These are phyloP conservation scores for Beauveria brongniartii DNA, from an alignment of 2,329 filamentous ascomycete genomes.

Conservation along the genomic window DNA sequence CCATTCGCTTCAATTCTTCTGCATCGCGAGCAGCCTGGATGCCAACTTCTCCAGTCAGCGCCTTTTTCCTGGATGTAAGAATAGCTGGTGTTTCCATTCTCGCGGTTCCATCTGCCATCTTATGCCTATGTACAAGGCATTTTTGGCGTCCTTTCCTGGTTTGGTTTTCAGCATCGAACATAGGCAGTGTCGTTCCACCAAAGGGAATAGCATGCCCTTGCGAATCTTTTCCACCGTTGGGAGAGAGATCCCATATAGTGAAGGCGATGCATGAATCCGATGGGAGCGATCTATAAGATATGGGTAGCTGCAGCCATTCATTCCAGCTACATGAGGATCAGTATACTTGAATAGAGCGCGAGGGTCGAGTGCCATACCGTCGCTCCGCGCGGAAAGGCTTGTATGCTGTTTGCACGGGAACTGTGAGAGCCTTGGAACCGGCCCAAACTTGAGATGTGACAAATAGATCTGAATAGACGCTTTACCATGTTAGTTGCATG, in stretches of 20 bases:
- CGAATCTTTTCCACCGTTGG: conserved; percentile 60
- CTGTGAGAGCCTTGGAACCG: conserved; percentile 87
- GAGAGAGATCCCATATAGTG: conserved; percentile 90
- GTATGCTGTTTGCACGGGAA: conserved; percentile 87
- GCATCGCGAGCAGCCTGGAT: conserved; percentile 57
- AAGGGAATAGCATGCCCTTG: conserved; percentile 80
- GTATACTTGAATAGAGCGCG: background rate
- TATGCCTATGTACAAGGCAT: conserved; percentile 75
- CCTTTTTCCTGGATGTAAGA: conserved; percentile 46
- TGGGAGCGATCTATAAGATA: conserved; percentile 76
- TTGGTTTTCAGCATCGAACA: conserved; percentile 93
- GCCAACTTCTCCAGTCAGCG: conserved; percentile 40
- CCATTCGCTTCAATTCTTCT: conserved; percentile 83
- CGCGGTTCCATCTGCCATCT: conserved; percentile 76
- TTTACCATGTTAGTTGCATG: conserved; percentile 25
- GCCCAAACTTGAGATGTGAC: conserved; percentile 92
- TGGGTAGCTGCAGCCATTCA: conserved; percentile 86
- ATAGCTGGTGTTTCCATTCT: conserved; percentile 68
- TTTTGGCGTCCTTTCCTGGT: conserved; percentile 88
- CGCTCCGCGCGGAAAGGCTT: conserved; percentile 75
- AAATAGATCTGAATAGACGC: conserved; percentile 79
- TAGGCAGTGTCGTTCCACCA: conserved; percentile 79
- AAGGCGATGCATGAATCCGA: conserved; percentile 78
- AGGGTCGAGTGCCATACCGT: conserved; percentile 32
- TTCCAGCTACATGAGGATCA: conserved; percentile 60